These are phyloP conservation scores for Botryotinia convoluta DNA, from an alignment of 2,329 filamentous ascomycete genomes.

Conservation along the genomic window DNA sequence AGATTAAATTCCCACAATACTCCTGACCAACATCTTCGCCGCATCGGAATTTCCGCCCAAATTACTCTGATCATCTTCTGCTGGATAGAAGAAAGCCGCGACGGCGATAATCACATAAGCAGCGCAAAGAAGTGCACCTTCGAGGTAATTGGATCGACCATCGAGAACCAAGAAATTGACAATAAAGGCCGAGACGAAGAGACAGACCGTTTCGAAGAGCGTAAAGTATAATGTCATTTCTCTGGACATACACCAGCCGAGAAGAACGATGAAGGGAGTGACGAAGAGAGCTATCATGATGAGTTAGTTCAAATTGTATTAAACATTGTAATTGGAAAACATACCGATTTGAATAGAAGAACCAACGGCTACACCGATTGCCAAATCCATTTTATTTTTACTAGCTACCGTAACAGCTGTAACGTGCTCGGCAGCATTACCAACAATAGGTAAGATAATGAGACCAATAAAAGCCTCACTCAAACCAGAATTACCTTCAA, in stretches of 20 bases:
- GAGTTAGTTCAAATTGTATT: neutral
- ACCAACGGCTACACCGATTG: conserved; percentile 69
- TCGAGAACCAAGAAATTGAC: conserved; percentile 87
- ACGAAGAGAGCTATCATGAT: conserved; percentile 55
- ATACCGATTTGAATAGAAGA: conserved; percentile 66
- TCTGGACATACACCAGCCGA: conserved; percentile 66
- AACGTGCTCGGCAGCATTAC: conserved; percentile 71
- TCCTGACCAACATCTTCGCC: conserved; percentile 30
- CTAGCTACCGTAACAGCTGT: conserved; percentile 68
- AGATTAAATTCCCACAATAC: conserved; percentile 18
- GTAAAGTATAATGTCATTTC: conserved; percentile 84
- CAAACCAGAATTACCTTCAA: conserved; percentile 50
- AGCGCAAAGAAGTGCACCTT: conserved; percentile 67
- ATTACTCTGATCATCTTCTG: conserved; percentile 47
- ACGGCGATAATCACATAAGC: conserved; percentile 67
- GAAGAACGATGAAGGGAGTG: conserved; percentile 66
- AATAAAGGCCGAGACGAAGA: conserved; percentile 81
- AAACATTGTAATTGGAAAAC: conserved; percentile 6
- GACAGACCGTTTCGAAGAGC: conserved; percentile 81
- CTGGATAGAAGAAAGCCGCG: conserved; percentile 65
- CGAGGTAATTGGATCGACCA: conserved; percentile 81
- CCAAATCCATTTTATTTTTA: conserved; percentile 75
- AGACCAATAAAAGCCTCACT: conserved; percentile 68
- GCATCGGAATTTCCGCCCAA: conserved; percentile 36
- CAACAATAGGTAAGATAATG: conserved; percentile 70